Conservation (phyloP, 2,329 filamentous ascomycete genomes). For the Phialemoniopsis sp. region DNA sequence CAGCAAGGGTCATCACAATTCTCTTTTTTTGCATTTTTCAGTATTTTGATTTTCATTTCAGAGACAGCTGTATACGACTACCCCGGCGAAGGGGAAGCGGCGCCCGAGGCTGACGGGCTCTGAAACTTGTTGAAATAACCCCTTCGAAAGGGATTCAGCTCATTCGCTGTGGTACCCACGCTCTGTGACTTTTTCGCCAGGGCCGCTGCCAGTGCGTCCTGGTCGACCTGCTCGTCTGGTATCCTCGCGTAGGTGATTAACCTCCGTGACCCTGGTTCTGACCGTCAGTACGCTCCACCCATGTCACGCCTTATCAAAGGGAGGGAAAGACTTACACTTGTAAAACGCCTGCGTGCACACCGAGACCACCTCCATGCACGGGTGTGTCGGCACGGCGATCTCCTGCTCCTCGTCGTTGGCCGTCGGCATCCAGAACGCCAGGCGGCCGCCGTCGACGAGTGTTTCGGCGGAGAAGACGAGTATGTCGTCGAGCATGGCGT, state of each 20-base stretch:
- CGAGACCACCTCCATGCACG: slow-evolving; percentile 66
- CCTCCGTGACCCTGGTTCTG: slow-evolving; percentile 69
- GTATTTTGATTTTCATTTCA: slow-evolving; percentile 1
- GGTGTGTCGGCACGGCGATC: slow-evolving; percentile 72
- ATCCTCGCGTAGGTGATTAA: slow-evolving; percentile 81
- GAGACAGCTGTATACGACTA: not conserved
- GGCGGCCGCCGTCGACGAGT: slow-evolving; percentile 71
- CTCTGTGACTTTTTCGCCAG: slow-evolving; percentile 19
- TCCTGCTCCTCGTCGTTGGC: slow-evolving; percentile 75
- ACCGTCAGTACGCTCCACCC: too few relatives aligned
- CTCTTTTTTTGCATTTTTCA: too few relatives aligned
- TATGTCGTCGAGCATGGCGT: slow-evolving; percentile 86
- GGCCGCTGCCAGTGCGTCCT: slow-evolving; percentile 27
- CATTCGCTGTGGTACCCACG: slow-evolving; percentile 48
- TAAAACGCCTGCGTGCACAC: slow-evolving; percentile 86
- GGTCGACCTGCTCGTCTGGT: slow-evolving; percentile 52
- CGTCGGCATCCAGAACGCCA: slow-evolving; percentile 98
- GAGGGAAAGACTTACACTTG: slow-evolving; percentile 56
- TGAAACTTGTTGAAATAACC: slow-evolving; percentile 56
- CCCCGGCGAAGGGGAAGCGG: not conserved
- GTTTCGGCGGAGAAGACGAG: slow-evolving; percentile 74
- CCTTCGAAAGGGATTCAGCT: slow-evolving; percentile 56
- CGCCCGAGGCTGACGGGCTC: slow-evolving; percentile 9
- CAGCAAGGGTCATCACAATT: too few relatives aligned
- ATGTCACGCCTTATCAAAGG: too few relatives aligned